Percentiles rank a stretch among this genome's conserved stretches.
phyloP scores from a whole-genome alignment of 495 filamentous ascomycete species.

The Aspergillus kassunensis region DNA sequence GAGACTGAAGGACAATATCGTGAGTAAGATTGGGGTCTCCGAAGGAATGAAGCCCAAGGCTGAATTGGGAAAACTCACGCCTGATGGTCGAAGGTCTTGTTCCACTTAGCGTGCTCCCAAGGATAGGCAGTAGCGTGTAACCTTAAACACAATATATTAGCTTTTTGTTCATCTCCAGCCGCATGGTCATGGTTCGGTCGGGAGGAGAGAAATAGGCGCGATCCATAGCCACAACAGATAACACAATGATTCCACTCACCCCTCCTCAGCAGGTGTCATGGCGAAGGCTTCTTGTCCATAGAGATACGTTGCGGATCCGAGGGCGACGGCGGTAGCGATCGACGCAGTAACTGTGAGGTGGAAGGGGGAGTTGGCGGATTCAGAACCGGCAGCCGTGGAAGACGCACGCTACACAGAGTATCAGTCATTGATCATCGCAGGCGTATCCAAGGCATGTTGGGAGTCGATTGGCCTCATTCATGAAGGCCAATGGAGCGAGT shows the following conservation, averaged over 20 bases:
- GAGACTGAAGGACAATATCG: constrained; percentile 54
- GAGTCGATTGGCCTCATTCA: constrained; percentile 31
- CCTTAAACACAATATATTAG: constrained; percentile 44
- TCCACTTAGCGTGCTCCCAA: constrained; percentile 87
- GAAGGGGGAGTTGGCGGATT: constrained; percentile 49
- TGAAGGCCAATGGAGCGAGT: constrained; percentile 29
- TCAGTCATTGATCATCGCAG: constrained; percentile 23
- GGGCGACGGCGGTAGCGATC: constrained; percentile 76
- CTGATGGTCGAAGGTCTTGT: constrained; percentile 94
- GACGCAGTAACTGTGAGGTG: constrained; percentile 73
- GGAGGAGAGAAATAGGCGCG: constrained; percentile 23
- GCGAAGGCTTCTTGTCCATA: constrained; percentile 85
- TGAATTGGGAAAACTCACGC: constrained; percentile 58
- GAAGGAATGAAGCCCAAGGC: not conserved
- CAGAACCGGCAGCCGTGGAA: constrained; percentile 46
- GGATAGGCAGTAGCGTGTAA: constrained; percentile 89
- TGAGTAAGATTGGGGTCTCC: constrained; percentile 26
- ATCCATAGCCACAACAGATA: constrained; percentile 12
- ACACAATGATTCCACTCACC: constrained; percentile 58
- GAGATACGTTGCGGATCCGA: constrained; percentile 85
- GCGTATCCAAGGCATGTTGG: not conserved
- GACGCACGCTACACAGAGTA: constrained; percentile 37
- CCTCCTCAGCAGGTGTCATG: constrained; percentile 93
- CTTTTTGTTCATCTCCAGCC: constrained; percentile 5
- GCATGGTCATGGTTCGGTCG: constrained; percentile 25